A percentile compares a stretch with the other conserved stretches of the same genome.
phyloP scores from a whole-genome alignment of 225 moss, liverwort and hornwort species.

The Sphagnum tenellum region DNA sequence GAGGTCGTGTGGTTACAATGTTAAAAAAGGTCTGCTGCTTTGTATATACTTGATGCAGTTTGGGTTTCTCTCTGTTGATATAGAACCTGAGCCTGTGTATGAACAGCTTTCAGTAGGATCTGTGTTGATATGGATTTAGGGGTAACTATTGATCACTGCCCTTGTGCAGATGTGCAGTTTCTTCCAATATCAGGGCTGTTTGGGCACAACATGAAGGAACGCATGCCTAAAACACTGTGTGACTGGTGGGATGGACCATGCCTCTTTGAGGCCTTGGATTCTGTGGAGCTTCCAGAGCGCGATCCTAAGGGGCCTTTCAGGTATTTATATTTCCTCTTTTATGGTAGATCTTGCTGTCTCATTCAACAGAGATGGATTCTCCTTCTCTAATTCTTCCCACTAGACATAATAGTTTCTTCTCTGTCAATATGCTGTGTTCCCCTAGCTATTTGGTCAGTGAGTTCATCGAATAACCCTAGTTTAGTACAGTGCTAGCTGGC shows the following conservation, averaged over 20 bases:
- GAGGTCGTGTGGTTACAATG: slow-evolving; percentile 40
- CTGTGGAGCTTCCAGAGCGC: slow-evolving; percentile 64
- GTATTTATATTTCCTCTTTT: slow-evolving; percentile 10
- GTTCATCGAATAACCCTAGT: too few species aligned
- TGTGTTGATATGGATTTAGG: not conserved
- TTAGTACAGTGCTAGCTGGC: too few species aligned
- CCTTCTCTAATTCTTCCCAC: too few species aligned
- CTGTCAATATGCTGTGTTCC: too few species aligned
- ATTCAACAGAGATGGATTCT: not conserved
- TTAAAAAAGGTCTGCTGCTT: slow-evolving; percentile 32
- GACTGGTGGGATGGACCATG: slow-evolving; percentile 91
- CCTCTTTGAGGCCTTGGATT: slow-evolving; percentile 89
- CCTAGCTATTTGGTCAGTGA: too few species aligned
- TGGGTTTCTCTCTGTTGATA: not conserved
- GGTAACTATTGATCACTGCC: too few species aligned
- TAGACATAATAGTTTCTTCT: too few species aligned
- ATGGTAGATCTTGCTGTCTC: not conserved
- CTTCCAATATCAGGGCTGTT: slow-evolving; percentile 89
- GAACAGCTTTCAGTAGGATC: not conserved
- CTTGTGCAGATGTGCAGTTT: slow-evolving; percentile 68
- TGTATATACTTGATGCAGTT: too few species aligned
- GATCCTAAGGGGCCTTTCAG: slow-evolving; percentile 79
- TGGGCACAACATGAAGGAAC: slow-evolving; percentile 73
- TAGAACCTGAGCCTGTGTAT: too few species aligned
- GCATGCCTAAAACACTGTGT: slow-evolving; percentile 52